Percentiles rank a stretch among this genome's conserved stretches.
These are phyloP conservation scores for Nicotiana benthamiana DNA, from an alignment of 257 asterid species.

Conservation along the genomic window DNA sequence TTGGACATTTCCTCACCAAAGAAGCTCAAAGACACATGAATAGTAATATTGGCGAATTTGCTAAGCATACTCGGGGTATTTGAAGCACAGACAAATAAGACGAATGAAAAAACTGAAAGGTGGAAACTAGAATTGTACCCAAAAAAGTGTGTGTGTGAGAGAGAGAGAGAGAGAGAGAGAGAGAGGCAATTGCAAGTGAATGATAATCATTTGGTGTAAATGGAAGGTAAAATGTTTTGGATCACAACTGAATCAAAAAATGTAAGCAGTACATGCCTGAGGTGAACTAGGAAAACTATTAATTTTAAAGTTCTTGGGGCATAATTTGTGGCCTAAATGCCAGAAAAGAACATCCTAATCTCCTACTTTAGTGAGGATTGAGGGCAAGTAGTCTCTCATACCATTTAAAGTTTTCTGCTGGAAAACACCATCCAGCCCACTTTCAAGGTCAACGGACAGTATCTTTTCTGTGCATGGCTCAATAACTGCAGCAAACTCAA, in stretches of 20 bases:
- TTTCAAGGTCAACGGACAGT: slow-evolving; percentile 38
- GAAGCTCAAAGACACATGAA: background rate
- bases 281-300: background rate
- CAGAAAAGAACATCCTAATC: background rate
- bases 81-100: background rate
- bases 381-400: slow-evolving; percentile 12
- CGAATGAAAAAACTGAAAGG: background rate
- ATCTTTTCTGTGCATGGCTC: slow-evolving; percentile 37
- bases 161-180: background rate
- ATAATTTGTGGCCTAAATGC: background rate
- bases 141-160: background rate
- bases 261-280: background rate
- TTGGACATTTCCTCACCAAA: background rate
- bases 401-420: slow-evolving; percentile 49
- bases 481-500: slow-evolving; percentile 45
- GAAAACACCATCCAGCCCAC: slow-evolving; percentile 57
- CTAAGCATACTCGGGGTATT: background rate
- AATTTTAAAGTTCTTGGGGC: background rate
- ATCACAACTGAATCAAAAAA: background rate
- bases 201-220: background rate
- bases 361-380: background rate
- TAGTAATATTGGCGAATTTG: background rate
- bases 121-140: background rate
- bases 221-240: background rate
- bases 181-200: background rate